Evolutionary conservation across 116 monocot genomes (phyloP), one percentile per base, ranked within the genome.

Genomic region (Cymodocea nodosa): DNA sequence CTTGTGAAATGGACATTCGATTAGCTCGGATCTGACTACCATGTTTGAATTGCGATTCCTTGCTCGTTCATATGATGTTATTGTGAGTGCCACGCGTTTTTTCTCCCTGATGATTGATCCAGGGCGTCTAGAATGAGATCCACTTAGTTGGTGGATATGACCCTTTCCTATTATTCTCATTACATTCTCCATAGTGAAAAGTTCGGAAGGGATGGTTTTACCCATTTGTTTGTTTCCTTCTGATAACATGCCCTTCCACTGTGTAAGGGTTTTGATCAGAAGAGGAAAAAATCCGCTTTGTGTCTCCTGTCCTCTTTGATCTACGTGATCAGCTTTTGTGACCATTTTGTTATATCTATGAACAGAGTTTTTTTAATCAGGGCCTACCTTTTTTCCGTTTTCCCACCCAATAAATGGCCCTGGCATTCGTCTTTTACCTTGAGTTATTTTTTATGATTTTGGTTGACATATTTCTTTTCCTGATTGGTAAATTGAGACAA

Each of bases 401-500:
- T 16, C 18, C 18, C 9, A 9, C 19, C 62, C 18, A 39, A 20
- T 20, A 14, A 19, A 62, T 17, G 15, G 62, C 18, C 13, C 23
- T 62, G 44, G 44, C 44, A 44, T 44, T 44, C 12, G 7, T 44
- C 44, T 44, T 12, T 44, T 8, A 10, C 44, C 44, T 44, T 44
- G 7, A 10, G 35, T 10, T 62, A 7, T 62, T n/a, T 0, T n/a
- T 58, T 17, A 59, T 74, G 53, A 25, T 16, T 52, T 60, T 30
- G 40, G 56, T 58, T 22, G 34, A 65, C 5, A 3, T 20, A 59
- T 68, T 39, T 23, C 25, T 67, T 67, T 48, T 30, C 24, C 30
- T 62, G 54, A 35, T 71, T 67, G 23, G 19, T 66, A 50, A 68
- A 15, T 7, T 59, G 6, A 50, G 64, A 48, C 58, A 58, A 65